These are phyloP conservation scores for Vanilla planifolia DNA, from an alignment of 106 monocot species.

Conservation along the genomic window DNA sequence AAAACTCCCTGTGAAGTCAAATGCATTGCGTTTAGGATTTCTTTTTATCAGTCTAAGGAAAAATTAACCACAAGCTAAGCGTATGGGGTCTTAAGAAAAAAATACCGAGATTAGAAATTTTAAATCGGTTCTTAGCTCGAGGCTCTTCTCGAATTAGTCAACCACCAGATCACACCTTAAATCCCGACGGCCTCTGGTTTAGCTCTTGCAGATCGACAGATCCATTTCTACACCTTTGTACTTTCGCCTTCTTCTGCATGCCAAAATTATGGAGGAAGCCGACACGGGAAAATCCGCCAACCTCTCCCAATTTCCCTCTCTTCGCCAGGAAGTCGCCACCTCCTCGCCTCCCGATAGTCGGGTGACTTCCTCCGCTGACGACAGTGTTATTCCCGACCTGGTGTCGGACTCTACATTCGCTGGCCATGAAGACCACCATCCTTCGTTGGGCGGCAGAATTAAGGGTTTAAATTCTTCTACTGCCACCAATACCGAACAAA, in stretches of 20 bases:
- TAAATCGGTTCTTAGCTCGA: no score
- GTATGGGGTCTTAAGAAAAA: no score
- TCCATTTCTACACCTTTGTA: neutral
- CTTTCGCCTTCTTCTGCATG: neutral
- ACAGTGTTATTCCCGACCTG: conserved; percentile 31
- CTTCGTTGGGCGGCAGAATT: neutral
- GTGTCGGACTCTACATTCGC: neutral
- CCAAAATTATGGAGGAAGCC: conserved; percentile 22
- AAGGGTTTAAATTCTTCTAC: neutral
- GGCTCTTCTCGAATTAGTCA: no score
- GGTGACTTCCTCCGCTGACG: conserved; percentile 22
- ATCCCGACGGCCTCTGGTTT: no score
- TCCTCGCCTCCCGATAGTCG: conserved; percentile 1
- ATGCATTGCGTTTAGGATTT: no score
- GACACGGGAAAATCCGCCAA: neutral
- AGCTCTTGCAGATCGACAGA: no score
- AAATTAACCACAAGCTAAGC: no score
- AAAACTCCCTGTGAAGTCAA: no score
- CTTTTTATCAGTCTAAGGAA: no score
- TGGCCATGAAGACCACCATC: neutral
- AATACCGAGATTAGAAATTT: no score
- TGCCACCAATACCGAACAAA: conserved; percentile 35
- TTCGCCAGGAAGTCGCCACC: neutral
- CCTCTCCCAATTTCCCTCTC: neutral
- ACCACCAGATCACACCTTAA: no score